These are phyloP conservation scores for Macrophomina phaseolina DNA, from an alignment of 2,329 filamentous ascomycete species.

Conservation along the genomic window DNA sequence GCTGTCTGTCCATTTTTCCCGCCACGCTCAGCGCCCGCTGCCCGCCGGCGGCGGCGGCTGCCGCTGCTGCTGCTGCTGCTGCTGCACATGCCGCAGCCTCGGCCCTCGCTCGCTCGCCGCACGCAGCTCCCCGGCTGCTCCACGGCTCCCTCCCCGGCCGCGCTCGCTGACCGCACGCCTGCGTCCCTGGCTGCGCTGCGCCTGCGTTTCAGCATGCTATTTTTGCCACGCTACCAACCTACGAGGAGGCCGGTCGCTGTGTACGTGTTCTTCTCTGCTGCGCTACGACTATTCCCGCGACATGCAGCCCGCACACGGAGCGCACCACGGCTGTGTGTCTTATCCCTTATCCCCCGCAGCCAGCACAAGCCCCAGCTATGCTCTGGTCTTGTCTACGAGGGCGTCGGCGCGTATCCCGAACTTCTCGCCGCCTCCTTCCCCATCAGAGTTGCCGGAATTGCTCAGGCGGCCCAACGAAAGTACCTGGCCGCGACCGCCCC, in stretches of 20 bases:
- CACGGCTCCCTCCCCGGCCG: neutral
- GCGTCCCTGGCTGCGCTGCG: slow-evolving; percentile 10
- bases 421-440: neutral
- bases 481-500: slow-evolving; percentile 2
- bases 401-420: slow-evolving; percentile 14
- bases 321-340: slow-evolving; percentile 21
- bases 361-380: slow-evolving; percentile 19
- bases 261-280: slow-evolving; percentile 21
- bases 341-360: slow-evolving; percentile 24
- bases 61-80: neutral
- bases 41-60: too few species aligned
- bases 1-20: neutral
- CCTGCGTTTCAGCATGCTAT: slow-evolving; percentile 19
- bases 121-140: neutral
- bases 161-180: slow-evolving; percentile 17
- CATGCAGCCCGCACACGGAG: slow-evolving; percentile 11
- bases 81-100: slow-evolving; percentile 4
- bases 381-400: neutral
- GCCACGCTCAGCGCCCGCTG: neutral
- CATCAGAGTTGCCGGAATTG: neutral
- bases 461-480: slow-evolving; percentile 5
- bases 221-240: slow-evolving; percentile 23
- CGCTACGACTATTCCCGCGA: neutral
- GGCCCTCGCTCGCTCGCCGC: slow-evolving; percentile 18
- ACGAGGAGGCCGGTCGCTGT: neutral